phyloP scores from a whole-genome alignment of 805 yeast species.

The Barnettozyma sucrosica region DNA sequence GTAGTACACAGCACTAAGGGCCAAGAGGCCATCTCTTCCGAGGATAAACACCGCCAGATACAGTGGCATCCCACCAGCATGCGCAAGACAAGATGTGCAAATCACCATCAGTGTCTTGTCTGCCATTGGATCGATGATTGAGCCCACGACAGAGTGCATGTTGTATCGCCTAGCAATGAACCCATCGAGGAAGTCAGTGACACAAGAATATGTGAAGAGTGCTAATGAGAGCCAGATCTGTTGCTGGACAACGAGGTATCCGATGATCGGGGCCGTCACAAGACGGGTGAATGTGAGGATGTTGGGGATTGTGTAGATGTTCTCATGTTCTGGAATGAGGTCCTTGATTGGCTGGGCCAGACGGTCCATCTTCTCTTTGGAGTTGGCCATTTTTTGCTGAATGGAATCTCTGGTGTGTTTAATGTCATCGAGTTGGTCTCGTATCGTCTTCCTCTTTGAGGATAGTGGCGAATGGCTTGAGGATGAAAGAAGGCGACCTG shows the following conservation, averaged over 20 bases:
- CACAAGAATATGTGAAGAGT: slow-evolving; percentile 75
- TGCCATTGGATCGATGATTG: slow-evolving; percentile 91
- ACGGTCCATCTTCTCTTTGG: slow-evolving; percentile 26
- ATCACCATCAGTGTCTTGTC: slow-evolving; percentile 88
- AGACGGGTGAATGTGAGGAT: slow-evolving; percentile 75
- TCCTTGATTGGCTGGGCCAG: slow-evolving; percentile 27
- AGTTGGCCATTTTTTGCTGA: slow-evolving; percentile 8
- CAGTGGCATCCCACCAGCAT: slow-evolving; percentile 63
- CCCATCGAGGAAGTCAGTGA: slow-evolving; percentile 92
- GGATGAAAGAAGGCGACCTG: neutral
- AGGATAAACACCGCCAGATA: slow-evolving; percentile 63
- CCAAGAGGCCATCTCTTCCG: slow-evolving; percentile 77
- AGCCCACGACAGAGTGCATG: slow-evolving; percentile 76
- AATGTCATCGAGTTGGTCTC: slow-evolving; percentile 8
- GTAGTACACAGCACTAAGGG: slow-evolving; percentile 62
- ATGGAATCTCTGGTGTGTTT: slow-evolving; percentile 4
- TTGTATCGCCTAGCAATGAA: slow-evolving; percentile 78
- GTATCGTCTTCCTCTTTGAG: slow-evolving; percentile 3
- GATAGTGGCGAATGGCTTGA: neutral
- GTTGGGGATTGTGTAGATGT: slow-evolving; percentile 82
- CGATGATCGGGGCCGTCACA: slow-evolving; percentile 78
- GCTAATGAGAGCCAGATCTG: slow-evolving; percentile 61
- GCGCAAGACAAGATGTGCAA: slow-evolving; percentile 71
- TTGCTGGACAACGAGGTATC: slow-evolving; percentile 64
- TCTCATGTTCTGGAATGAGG: slow-evolving; percentile 40